Conservation (phyloP, 2,329 filamentous ascomycete genomes). For the Botryotinia globosa region DNA sequence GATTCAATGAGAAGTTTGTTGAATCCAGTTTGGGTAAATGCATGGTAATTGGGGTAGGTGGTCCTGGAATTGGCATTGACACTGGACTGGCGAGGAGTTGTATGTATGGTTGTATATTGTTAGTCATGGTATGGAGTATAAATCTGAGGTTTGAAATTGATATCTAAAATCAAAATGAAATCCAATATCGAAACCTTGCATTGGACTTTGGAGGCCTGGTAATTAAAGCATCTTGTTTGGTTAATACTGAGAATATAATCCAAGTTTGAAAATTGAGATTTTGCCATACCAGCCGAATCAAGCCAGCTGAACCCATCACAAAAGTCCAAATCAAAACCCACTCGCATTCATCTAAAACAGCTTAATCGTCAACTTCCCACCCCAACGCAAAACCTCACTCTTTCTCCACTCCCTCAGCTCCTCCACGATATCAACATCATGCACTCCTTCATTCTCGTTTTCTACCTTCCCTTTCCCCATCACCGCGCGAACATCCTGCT, state of each 20-base stretch:
- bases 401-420: slow-evolving; percentile 26
- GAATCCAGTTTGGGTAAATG: not conserved
- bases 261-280: not conserved
- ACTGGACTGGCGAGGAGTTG: not conserved
- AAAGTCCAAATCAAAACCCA: not conserved
- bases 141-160: not conserved
- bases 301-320: not conserved
- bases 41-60: not conserved
- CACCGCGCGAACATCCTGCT: not conserved
- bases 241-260: not conserved
- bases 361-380: slow-evolving; percentile 24
- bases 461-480: not conserved
- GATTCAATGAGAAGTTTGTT: not conserved
- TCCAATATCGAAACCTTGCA: no score
- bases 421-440: slow-evolving; percentile 25
- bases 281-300: not conserved
- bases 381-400: slow-evolving; percentile 23
- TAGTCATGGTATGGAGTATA: not conserved
- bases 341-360: not conserved
- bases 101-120: not conserved
- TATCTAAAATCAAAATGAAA: not conserved
- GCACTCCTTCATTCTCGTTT: not conserved
- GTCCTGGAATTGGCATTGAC: not conserved
- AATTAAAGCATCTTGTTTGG: not conserved
- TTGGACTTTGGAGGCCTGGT: not conserved